Evolutionary conservation across 495 filamentous ascomycete species (phyloP).

Genomic region (Hyaloscypha finlandica): DNA sequence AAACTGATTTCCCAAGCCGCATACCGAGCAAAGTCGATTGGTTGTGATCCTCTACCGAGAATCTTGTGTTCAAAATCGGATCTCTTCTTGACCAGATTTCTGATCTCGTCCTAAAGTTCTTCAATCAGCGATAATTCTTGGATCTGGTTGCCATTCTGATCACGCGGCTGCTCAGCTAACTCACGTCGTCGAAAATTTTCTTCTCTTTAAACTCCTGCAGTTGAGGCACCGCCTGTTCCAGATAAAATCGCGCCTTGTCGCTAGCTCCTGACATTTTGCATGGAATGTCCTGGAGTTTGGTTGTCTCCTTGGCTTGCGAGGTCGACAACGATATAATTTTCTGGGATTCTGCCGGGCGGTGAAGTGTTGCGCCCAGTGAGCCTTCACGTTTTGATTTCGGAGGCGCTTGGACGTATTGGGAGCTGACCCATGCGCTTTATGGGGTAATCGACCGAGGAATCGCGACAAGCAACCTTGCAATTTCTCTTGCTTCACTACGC

Average conservation of each 20-base stretch:
- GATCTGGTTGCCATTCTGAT: neutral
- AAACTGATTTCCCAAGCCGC: slow-evolving; percentile 90
- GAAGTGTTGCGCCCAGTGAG: neutral
- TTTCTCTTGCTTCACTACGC: slow-evolving; percentile 6
- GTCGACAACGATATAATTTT: neutral
- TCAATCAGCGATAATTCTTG: slow-evolving; percentile 4
- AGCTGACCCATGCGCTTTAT: neutral
- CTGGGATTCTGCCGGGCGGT: slow-evolving; percentile 23
- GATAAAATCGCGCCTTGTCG: slow-evolving; percentile 92
- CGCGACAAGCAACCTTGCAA: neutral
- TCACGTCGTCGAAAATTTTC: slow-evolving; percentile 79
- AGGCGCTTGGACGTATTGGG: neutral
- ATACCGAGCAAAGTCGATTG: slow-evolving; percentile 82
- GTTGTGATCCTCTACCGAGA: slow-evolving; percentile 73
- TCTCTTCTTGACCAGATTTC: slow-evolving; percentile 80
- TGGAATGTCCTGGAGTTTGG: neutral
- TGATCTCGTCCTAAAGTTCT: slow-evolving; percentile 76
- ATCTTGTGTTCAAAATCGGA: slow-evolving; percentile 92
- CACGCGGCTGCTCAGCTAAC: neutral
- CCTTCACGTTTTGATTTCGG: neutral
- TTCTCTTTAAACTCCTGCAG: slow-evolving; percentile 87
- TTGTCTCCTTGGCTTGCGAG: neutral
- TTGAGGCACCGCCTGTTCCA: slow-evolving; percentile 89
- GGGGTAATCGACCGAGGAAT: neutral
- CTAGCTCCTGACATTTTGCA: slow-evolving; percentile 74